A percentile compares a stretch with the other conserved stretches of the same genome.
Evolutionary conservation across 2,329 filamentous ascomycete species (phyloP).

Genomic region (Huntiella savannae): DNA sequence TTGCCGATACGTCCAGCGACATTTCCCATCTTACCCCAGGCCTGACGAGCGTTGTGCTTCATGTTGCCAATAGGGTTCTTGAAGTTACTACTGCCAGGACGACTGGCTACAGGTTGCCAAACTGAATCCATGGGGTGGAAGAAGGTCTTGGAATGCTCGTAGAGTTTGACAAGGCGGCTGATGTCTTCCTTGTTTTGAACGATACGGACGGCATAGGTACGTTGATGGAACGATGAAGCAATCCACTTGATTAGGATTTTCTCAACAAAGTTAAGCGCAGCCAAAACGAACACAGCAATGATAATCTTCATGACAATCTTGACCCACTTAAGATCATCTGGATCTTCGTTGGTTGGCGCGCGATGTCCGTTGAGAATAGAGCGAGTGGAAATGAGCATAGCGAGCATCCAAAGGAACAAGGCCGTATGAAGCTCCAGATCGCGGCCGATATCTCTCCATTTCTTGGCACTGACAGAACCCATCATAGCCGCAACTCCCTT

Average conservation of each 20-base stretch:
- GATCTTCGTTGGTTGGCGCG: constrained; percentile 22
- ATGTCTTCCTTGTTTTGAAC: constrained; percentile 87
- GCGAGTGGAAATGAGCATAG: constrained; percentile 67
- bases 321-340: constrained; percentile 47
- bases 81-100: constrained; percentile 32
- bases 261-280: constrained; percentile 65
- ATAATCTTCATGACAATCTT: constrained; percentile 67
- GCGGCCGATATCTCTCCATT: constrained; percentile 78
- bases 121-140: constrained; percentile 34
- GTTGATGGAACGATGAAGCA: constrained; percentile 75
- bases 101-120: constrained; percentile 23
- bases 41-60: constrained; percentile 55
- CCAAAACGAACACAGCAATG: constrained; percentile 63
- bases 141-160: constrained; percentile 59
- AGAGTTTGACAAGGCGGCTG: constrained; percentile 33
- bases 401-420: constrained; percentile 82
- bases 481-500: constrained; percentile 46
- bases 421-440: constrained; percentile 72
- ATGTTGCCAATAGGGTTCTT: constrained; percentile 59
- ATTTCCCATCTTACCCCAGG: constrained; percentile 63
- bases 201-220: constrained; percentile 80
- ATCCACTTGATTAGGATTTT: constrained; percentile 93
- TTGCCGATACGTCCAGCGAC: constrained; percentile 73
- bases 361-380: constrained; percentile 48
- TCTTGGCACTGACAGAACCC: constrained; percentile 69